Conservation (phyloP, 345 rosid genomes). For the Excoecaria agallocha region DNA sequence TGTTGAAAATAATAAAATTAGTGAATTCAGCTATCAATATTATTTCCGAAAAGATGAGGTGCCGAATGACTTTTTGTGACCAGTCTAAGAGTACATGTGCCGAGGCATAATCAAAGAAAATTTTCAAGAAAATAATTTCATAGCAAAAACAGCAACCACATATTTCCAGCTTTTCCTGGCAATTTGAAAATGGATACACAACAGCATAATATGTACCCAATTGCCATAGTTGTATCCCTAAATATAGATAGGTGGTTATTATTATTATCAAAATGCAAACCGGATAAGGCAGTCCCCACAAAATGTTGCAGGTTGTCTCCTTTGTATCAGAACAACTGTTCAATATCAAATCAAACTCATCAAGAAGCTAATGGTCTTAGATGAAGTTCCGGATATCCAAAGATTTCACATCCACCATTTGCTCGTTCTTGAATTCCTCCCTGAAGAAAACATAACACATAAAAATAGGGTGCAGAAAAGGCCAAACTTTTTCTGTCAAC, state of each 20-base stretch:
- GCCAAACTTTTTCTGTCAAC: neutral
- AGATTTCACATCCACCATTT: conserved; percentile 70
- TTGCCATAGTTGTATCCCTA: conserved; percentile 8
- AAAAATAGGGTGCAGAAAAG: neutral
- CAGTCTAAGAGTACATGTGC: too few relatives aligned
- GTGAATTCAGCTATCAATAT: too few relatives aligned
- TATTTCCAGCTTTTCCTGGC: conserved; percentile 10
- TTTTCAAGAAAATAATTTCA: neutral
- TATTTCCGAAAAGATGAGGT: too few relatives aligned
- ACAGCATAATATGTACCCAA: conserved; percentile 8
- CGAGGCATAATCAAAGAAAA: neutral
- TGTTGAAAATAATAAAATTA: too few relatives aligned
- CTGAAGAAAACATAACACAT: conserved; percentile 32
- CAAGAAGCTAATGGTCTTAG: conserved; percentile 25
- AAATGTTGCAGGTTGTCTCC: conserved; percentile 1
- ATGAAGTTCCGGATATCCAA: conserved; percentile 91
- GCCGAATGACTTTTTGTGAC: too few relatives aligned
- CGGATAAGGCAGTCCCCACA: conserved; percentile 14
- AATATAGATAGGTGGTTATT: conserved; percentile 6
- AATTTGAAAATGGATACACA: neutral
- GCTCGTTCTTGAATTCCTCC: conserved; percentile 93
- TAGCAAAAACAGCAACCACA: conserved; percentile 5
- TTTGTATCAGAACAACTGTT: neutral
- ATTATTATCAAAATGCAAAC: conserved; percentile 26
- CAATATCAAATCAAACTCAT: conserved; percentile 8